phyloP scores from a whole-genome alignment of 345 rosid species.

The Turnera subulata region DNA sequence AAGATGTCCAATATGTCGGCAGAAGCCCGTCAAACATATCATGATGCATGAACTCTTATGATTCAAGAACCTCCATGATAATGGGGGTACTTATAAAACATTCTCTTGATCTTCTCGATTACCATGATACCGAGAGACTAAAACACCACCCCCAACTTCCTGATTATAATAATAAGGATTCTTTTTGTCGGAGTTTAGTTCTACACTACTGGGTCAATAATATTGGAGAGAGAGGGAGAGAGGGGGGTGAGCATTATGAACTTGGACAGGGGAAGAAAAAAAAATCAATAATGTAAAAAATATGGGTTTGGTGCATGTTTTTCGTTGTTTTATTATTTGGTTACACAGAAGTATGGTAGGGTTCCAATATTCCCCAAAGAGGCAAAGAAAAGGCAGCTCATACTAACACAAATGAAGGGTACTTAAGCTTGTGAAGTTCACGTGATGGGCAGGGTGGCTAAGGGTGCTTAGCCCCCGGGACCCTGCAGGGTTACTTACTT shows the following conservation, averaged over 20 bases:
- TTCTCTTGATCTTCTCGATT: slow-evolving; percentile 16
- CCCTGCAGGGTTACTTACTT: not conserved
- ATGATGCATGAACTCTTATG: slow-evolving; percentile 24
- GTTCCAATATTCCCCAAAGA: slow-evolving; percentile 7
- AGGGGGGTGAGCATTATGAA: not conserved
- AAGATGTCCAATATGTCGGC: slow-evolving; percentile 31
- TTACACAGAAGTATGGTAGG: slow-evolving; percentile 16
- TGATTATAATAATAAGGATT: slow-evolving; percentile 22
- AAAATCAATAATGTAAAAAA: not conserved
- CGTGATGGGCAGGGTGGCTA: slow-evolving; percentile 31
- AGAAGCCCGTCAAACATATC: slow-evolving; percentile 25
- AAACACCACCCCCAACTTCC: not conserved
- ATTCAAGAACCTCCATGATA: slow-evolving; percentile 9
- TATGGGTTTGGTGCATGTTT: slow-evolving; percentile 1
- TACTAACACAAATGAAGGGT: slow-evolving; percentile 6
- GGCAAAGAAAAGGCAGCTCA: not conserved
- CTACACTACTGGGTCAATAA: slow-evolving; percentile 18
- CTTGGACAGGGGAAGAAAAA: not conserved
- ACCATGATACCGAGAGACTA: not conserved
- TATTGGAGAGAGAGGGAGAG: slow-evolving; percentile 1
- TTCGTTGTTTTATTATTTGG: slow-evolving; percentile 1
- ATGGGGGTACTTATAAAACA: slow-evolving; percentile 12
- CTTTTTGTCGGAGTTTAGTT: slow-evolving; percentile 39
- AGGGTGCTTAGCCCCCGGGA: not conserved
- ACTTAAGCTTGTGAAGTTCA: slow-evolving; percentile 32